Evolutionary conservation across 2,329 filamentous ascomycete species (phyloP).

Genomic region (Cladosporium colombiae): DNA sequence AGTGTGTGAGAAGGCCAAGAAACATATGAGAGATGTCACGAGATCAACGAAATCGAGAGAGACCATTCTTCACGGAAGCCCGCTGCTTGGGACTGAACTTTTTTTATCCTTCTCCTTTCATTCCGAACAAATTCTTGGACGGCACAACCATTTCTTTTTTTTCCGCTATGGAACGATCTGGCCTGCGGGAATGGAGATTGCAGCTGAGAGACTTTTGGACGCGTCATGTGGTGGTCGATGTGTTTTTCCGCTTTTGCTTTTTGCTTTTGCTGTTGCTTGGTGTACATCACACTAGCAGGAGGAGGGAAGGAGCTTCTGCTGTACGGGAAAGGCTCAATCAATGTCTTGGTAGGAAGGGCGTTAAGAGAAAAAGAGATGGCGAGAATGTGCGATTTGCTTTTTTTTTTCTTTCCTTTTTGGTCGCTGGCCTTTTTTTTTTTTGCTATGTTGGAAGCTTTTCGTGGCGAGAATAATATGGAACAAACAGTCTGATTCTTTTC

Average conservation of each 20-base stretch:
- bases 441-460: background rate
- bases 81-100: background rate
- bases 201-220: background rate
- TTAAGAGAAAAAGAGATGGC: background rate
- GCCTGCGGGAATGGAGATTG: background rate
- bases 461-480: background rate
- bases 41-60: constrained; percentile 34
- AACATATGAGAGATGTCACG: constrained; percentile 25
- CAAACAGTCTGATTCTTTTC: too few species aligned
- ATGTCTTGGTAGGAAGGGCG: background rate
- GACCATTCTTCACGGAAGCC: background rate
- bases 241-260: background rate
- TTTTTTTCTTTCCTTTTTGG: too few species aligned
- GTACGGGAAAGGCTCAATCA: background rate
- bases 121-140: background rate
- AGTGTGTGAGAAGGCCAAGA: background rate
- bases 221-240: background rate
- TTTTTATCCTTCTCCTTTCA: background rate
- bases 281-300: background rate
- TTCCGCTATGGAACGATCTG: background rate
- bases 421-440: too few species aligned
- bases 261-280: background rate
- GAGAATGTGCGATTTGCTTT: too few species aligned
- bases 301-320: background rate
- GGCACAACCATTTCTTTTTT: background rate